Evolutionary conservation across 768 basidiomycete genomes (phyloP), one percentile per base, ranked within the genome.

Genomic region (Ramaria sp.): DNA sequence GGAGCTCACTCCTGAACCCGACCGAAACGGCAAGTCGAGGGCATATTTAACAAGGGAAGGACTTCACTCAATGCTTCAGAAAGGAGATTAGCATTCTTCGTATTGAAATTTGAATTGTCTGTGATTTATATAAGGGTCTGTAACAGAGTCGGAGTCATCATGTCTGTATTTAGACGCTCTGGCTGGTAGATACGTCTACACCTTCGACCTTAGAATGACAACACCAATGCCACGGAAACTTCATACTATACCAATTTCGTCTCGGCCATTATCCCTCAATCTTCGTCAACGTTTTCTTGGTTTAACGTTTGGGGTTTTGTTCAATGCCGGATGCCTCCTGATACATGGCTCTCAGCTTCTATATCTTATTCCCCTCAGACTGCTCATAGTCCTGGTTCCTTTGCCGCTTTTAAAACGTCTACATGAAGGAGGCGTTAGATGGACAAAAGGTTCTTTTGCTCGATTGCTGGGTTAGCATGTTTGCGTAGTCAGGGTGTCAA

Each of bases 311-410:
- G 62, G 70, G 58, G 27, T 82, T 38, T 63, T 83, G 33, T 89
- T 90, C 72, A 69, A 79, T 60, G 60, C 77, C 7, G 89, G 78
- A 11, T 83, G 83, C 63, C 57, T 91, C 33, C 80, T 84, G 72
- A 76, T 89, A 61, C 81, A 91, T 64, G 75, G 71, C 31, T 80
- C 81, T 38, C 93, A 95, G 68, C 77, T 94, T 67, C 62, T 83
- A 27, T 71, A 86, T 61, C 71, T 90, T 38, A 72, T 91, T 15
- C 82, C 89, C 1, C 69, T 93, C 49, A 74, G 79, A 51, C 65
- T 84, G 20, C 67, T 55, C 54, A 24, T 55, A 17, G 15, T 31
- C 33, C 38, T 66, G 24, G 9, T 88, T 2, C 84, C 88, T n/a
- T 78, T 81, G 52, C 66, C 72, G 27, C 76, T 71, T 68, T 73